Base-by-base conservation (phyloP, 2,329 filamentous ascomycete species). In the Talaromyces verruculosus region DNA sequence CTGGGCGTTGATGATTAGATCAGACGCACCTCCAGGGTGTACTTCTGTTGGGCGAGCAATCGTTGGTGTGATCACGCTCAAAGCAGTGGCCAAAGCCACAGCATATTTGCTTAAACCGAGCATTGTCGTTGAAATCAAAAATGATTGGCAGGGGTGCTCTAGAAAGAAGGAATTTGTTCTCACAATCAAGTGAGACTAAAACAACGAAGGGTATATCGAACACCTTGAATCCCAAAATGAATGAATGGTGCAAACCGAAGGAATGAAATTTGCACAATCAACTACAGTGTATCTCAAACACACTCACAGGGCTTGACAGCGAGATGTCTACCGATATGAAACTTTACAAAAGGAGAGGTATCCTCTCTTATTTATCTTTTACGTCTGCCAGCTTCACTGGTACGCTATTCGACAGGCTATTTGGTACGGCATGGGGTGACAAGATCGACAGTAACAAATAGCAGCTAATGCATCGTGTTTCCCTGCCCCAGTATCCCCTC, bases 31-130 rank as follows among this genome's bases (percentile, higher is more conserved):
- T 58, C 64, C 64, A 6, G 64, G 64, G 58, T 65, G 64, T 4
- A 65, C 15, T n/a, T 61, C 58, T 45, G 64, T 65, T 39, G 64
- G 59, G 22, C 37, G 45, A 57, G 64, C 64, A 45, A 65, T 15
- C 7, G 64, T 45, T 55, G 45, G 58, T 10, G 30, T 41, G 17
- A 58, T 22, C n/a, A 41, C 5, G 39, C 58, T 65, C 49, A 65
- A 25, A 22, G 59, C 64, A 17, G 47, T 49, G 10, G 39, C 49
- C 8, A 65, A 30, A 28, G 39, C 39, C 64, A 65, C 47, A 10
- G 49, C 64, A n/a, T 45, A 65, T 17, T 65, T 57, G 35, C 33
- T 39, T 22, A 61, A 11, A 43, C 58, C 58, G 25, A 65, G 55
- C 64, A 65, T 65, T 47, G 5, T 65, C 37, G 17, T 41, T 60